Percentiles rank a stretch among this genome's conserved stretches.
phyloP scores from a whole-genome alignment of 2,329 filamentous ascomycete genomes.

The Coleophoma eucalyptorum region DNA sequence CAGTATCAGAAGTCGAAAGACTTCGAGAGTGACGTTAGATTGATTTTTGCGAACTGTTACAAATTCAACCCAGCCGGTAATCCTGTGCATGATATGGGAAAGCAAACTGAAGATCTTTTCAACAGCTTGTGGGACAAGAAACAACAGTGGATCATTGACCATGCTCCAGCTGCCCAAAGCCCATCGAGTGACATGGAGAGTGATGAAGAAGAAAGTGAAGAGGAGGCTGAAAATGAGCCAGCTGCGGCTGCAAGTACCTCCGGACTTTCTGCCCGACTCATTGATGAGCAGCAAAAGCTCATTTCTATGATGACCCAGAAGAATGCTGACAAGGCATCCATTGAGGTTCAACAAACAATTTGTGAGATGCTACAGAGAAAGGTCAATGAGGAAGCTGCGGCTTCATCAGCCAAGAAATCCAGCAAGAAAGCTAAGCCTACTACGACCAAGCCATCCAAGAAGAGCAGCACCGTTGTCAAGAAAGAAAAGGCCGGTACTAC shows the following conservation, averaged over 20 bases:
- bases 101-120: slow-evolving; percentile 72
- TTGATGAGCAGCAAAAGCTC: slow-evolving; percentile 54
- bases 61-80: slow-evolving; percentile 85
- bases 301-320: slow-evolving; percentile 47
- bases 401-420: slow-evolving; percentile 28
- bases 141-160: slow-evolving; percentile 72
- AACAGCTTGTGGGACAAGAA: slow-evolving; percentile 74
- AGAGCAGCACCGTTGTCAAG: slow-evolving; percentile 3
- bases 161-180: slow-evolving; percentile 63
- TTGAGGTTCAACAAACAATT: slow-evolving; percentile 50
- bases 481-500: not conserved
- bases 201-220: slow-evolving; percentile 64
- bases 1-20: slow-evolving; percentile 81
- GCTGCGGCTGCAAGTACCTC: slow-evolving; percentile 30
- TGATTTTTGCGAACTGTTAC: slow-evolving; percentile 87
- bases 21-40: slow-evolving; percentile 76
- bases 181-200: slow-evolving; percentile 65
- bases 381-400: slow-evolving; percentile 48
- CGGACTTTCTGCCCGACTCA: slow-evolving; percentile 48
- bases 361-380: slow-evolving; percentile 47
- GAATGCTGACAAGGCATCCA: slow-evolving; percentile 46
- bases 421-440: slow-evolving; percentile 23
- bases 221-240: slow-evolving; percentile 41
- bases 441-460: slow-evolving; percentile 31
- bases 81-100: slow-evolving; percentile 67